Conservation (phyloP, 2,329 filamentous ascomycete genomes). For the Phialocephala sp. region DNA sequence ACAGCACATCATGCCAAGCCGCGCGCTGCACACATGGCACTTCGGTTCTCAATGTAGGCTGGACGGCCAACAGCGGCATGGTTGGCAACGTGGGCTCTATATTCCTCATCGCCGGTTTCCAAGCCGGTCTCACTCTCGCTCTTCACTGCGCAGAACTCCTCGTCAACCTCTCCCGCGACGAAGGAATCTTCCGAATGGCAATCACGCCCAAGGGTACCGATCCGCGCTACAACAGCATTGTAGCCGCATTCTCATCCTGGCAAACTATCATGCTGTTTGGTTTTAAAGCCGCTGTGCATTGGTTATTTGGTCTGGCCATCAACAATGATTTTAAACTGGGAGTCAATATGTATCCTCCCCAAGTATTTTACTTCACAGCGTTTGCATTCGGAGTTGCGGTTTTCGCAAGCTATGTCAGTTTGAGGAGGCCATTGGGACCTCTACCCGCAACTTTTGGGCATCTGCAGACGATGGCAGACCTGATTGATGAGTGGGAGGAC, state of each 20-base stretch:
- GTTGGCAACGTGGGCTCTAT: constrained; percentile 36
- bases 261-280: constrained; percentile 40
- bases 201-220: constrained; percentile 37
- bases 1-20: constrained; percentile 18
- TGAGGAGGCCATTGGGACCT: constrained; percentile 33
- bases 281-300: constrained; percentile 42
- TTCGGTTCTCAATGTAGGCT: constrained; percentile 39
- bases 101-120: constrained; percentile 38
- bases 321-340: constrained; percentile 40
- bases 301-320: constrained; percentile 43
- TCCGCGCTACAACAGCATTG: constrained; percentile 38
- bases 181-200: constrained; percentile 39
- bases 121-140: constrained; percentile 35
- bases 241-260: constrained; percentile 40
- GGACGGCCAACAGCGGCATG: constrained; percentile 32
- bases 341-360: constrained; percentile 42
- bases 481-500: constrained; percentile 42
- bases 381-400: constrained; percentile 37
- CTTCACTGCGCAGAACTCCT: constrained; percentile 59
- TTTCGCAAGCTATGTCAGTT: constrained; percentile 36
- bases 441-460: constrained; percentile 43
- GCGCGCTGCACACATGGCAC: constrained; percentile 38
- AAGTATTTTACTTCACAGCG: constrained; percentile 42
- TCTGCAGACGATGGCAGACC: constrained; percentile 43
- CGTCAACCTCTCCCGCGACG: constrained; percentile 55